Evolutionary conservation across 805 yeast species (phyloP), one percentile per base, ranked within the genome.

Genomic region (Candida golubevii): DNA sequence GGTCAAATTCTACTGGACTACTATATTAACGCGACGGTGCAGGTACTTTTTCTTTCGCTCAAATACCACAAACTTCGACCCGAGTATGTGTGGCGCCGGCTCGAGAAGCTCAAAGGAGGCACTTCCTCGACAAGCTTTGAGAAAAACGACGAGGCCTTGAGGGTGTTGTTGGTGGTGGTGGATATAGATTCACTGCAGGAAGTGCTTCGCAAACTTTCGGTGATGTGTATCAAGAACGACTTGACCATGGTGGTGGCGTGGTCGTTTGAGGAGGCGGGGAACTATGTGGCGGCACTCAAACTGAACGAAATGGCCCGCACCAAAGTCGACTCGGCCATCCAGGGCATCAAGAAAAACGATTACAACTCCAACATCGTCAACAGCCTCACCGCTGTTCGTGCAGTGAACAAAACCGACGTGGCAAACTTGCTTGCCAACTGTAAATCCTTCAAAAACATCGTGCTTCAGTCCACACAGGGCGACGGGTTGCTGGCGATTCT

Each of bases 61-160:
- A 82, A 83, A 41, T 86, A 85, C 58, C 88, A 84, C 57, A 85
- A 84, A 59, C 65, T 86, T 33, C 84, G 82, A 51, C 88, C 90
- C 0, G 91, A 85, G 53, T 85, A 86, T 54, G 73, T 86, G 3
- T 75, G 78, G 63, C 78, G 77, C 48, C 69, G 84, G 47, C 53
- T 69, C 27, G 70, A 68, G 43, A 71, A 83, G 42, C 51, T 69
- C 31, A 66, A 67, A 46, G 65, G 66, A 34, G 73, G 74, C 4
- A 36, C 46, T 12, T 53, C 67, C 1, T 38, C 57, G 6, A 42
- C 49, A 9, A 37, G 50, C 10, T 53, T 49, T 32, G 61, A 69
- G 63, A 36, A 63, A 53, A 42, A 46, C 47, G 74, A 68, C 54
- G 64, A 67, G 30, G 67, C 72, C 8, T 63, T 77, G 37, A 72